These are phyloP conservation scores for Diaporthe longicolla DNA, from an alignment of 2,329 filamentous ascomycete species.

Conservation along the genomic window DNA sequence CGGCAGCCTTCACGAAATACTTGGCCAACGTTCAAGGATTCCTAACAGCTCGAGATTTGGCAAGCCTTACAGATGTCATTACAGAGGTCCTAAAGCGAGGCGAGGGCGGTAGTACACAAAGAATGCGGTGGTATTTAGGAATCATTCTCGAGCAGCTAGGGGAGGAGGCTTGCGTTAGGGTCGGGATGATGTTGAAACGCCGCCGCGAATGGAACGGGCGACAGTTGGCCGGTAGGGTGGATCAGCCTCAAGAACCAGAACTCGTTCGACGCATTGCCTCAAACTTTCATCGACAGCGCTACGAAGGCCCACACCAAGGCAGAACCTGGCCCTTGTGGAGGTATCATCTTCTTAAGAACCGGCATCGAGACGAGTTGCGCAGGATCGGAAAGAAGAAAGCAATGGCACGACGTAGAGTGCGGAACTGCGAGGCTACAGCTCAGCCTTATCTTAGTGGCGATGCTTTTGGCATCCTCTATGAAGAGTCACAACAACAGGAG, in stretches of 20 bases:
- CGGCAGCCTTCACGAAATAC: constrained; percentile 51
- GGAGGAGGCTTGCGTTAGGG: constrained; percentile 43
- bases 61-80: constrained; percentile 45
- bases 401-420: neutral
- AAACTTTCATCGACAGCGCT: neutral
- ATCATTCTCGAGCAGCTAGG: constrained; percentile 50
- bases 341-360: constrained; percentile 15
- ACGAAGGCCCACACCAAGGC: constrained; percentile 19
- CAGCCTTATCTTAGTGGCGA: neutral
- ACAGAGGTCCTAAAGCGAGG: constrained; percentile 54
- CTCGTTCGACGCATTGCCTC: neutral
- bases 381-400: constrained; percentile 14
- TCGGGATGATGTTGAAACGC: constrained; percentile 45
- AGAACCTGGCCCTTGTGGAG: constrained; percentile 23
- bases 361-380: constrained; percentile 1
- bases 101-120: constrained; percentile 51
- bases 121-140: constrained; percentile 54
- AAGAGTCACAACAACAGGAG: neutral
- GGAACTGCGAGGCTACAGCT: neutral
- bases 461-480: neutral
- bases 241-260: neutral
- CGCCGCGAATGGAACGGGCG: constrained; percentile 46
- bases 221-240: neutral
- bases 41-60: constrained; percentile 47
- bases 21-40: constrained; percentile 48